Evolutionary conservation across 2,329 filamentous ascomycete genomes (phyloP).

Genomic region (Xylariomycetidae sp.): DNA sequence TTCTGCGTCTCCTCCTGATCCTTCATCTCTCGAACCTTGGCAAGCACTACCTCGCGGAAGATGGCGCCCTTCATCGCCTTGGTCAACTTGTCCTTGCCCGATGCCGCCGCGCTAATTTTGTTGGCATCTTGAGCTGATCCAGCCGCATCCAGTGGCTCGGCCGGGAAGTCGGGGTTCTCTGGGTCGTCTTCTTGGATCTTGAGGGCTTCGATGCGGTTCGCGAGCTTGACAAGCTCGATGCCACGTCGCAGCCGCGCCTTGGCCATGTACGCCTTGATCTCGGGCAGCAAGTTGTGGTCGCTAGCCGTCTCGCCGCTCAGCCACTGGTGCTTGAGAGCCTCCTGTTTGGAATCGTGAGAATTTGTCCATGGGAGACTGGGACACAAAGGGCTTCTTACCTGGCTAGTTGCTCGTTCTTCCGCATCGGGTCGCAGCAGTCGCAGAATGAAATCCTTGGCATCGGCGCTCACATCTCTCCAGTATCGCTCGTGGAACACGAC

Average conservation of each 20-base stretch:
- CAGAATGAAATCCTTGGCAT: conserved; percentile 92
- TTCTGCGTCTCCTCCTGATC: conserved; percentile 72
- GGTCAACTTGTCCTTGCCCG: conserved; percentile 36
- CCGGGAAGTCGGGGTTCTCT: conserved; percentile 68
- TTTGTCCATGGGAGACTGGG: neutral
- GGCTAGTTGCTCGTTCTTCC: conserved; percentile 68
- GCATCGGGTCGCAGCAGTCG: conserved; percentile 73
- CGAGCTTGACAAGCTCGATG: conserved; percentile 92
- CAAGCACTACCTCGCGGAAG: conserved; percentile 89
- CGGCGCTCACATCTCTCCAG: conserved; percentile 94
- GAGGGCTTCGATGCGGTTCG: conserved; percentile 90
- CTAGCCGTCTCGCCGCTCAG: conserved; percentile 85
- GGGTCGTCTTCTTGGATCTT: conserved; percentile 85
- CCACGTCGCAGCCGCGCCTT: conserved; percentile 86
- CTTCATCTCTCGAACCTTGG: conserved; percentile 90
- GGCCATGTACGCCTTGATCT: conserved; percentile 91
- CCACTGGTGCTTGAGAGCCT: conserved; percentile 80
- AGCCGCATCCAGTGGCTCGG: conserved; percentile 54
- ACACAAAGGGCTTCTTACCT: conserved; percentile 43
- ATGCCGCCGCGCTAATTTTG: conserved; percentile 28
- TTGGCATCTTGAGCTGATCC: conserved; percentile 33
- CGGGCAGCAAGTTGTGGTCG: conserved; percentile 94
- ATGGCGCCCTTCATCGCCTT: conserved; percentile 61
- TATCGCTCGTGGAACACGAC: conserved; percentile 97
- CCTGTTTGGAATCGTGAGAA: conserved; percentile 33